phyloP scores from a whole-genome alignment of 1,284 basidiomycete species.

The Leccinum subatratum region DNA sequence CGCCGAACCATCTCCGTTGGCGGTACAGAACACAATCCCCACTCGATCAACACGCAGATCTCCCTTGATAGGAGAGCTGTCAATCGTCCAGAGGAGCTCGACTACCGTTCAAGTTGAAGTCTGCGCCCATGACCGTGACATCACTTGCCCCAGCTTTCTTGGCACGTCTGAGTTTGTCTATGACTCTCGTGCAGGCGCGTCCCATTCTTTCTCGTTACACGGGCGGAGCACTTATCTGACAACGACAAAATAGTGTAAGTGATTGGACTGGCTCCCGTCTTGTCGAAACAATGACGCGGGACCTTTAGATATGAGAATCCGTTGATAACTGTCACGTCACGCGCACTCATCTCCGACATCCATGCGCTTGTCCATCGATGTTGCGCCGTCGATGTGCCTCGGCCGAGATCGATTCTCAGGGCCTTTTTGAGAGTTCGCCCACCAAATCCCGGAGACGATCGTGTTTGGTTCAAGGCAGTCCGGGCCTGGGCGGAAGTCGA shows the following conservation, averaged over 20 bases:
- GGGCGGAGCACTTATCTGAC: conserved; percentile 16
- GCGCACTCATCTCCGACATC: conserved; percentile 64
- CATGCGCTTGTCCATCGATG: conserved; percentile 55
- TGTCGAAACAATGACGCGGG: conserved; percentile 10
- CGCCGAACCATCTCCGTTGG: not conserved
- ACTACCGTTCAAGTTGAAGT: conserved; percentile 66
- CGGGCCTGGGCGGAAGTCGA: conserved; percentile 69
- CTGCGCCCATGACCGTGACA: conserved; percentile 47
- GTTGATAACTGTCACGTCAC: conserved; percentile 65
- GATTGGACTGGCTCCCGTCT: not conserved
- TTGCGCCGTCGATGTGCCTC: conserved; percentile 58
- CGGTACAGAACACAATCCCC: conserved; percentile 5
- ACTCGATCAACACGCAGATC: conserved; percentile 9
- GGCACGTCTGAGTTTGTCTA: conserved; percentile 59
- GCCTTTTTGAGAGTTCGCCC: conserved; percentile 48
- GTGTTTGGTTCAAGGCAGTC: conserved; percentile 52
- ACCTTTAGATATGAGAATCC: conserved; percentile 66
- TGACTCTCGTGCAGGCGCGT: conserved; percentile 61
- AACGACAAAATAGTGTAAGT: conserved; percentile 25
- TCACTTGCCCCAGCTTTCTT: conserved; percentile 34
- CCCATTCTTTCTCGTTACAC: conserved; percentile 2
- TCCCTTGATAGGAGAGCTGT: conserved; percentile 27
- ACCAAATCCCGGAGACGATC: conserved; percentile 23
- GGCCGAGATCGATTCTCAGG: conserved; percentile 55
- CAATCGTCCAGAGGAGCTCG: conserved; percentile 47